Base-by-base conservation (phyloP, 306 rosid genomes). In the Gynostemma pentaphyllum region DNA sequence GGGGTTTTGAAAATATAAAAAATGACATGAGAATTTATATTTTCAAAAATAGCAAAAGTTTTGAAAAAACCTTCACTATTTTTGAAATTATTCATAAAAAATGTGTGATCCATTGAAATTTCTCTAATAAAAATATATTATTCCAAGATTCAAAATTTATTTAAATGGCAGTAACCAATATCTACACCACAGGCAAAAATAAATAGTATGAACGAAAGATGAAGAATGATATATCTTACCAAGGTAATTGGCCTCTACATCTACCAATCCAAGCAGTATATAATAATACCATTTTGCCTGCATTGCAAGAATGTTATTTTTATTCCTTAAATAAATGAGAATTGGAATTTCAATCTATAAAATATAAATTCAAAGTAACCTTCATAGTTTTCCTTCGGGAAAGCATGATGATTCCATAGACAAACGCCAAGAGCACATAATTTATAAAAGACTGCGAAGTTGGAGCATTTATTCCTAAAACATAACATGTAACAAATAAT, bases 271-370 rank as follows among this genome's bases (percentile, higher is more conserved):
- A 69, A 89, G 97, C 73, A 80, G 66, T 34, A 81, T 51, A 72
- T 89, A 89, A 69, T 82, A 89, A 72, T 82, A 89, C 95, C 95
- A 89, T 74, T 87, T 89, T 62, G 87, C 89, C 97, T 86, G 89
- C 76, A 71, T 45, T 75, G 46, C n/a, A 46, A 26, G 55, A 5
- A 37, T 60, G 65, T 60, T 60, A 60, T 39, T 36, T 22, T n/a
- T n/a, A n/a, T n/a, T n/a, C n/a, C n/a, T n/a, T 18, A 46, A 46
- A 18, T 18, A 18, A 18, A 46, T 46, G 24, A 26, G 14, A 28
- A 53, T 6, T 55, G 16, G 5, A 55, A 55, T 16, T 51, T 55
- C 62, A 55, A 30, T 34, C 21, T 23, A 52, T 16, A 5, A 46
- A 22, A 42, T 37, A 70, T 29, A 67, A 52, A 29, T 24, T 18